Evolutionary conservation across 2,329 filamentous ascomycete species (phyloP).

Genomic region (Helicocarpus griseus): DNA sequence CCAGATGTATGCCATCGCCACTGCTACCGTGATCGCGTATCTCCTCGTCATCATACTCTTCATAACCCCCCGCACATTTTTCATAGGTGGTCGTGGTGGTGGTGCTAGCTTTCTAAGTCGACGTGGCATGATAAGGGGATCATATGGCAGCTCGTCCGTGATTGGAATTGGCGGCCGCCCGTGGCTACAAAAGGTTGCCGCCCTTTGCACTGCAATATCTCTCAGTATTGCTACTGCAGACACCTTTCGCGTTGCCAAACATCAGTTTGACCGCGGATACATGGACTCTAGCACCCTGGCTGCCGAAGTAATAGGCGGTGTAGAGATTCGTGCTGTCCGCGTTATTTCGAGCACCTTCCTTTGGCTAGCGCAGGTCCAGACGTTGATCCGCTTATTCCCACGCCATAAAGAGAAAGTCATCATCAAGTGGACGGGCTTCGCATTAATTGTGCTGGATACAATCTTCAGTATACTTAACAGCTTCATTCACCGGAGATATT

Average conservation of each 20-base stretch:
- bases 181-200: slow-evolving; percentile 74
- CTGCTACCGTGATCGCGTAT: slow-evolving; percentile 83
- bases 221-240: slow-evolving; percentile 88
- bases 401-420: slow-evolving; percentile 95
- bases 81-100: slow-evolving; percentile 61
- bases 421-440: slow-evolving; percentile 98
- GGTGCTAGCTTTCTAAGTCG: slow-evolving; percentile 66
- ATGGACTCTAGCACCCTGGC: slow-evolving; percentile 73
- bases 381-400: slow-evolving; percentile 86
- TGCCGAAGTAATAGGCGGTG: slow-evolving; percentile 67
- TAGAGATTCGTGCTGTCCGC: slow-evolving; percentile 79
- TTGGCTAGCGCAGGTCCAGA: slow-evolving; percentile 96
- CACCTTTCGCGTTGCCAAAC: slow-evolving; percentile 74
- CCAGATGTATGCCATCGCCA: slow-evolving; percentile 84
- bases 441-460: slow-evolving; percentile 80
- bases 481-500: slow-evolving; percentile 58
- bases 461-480: slow-evolving; percentile 88
- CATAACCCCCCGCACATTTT: slow-evolving; percentile 88
- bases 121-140: slow-evolving; percentile 75
- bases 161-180: slow-evolving; percentile 84
- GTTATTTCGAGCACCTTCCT: slow-evolving; percentile 93
- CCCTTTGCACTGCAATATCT: slow-evolving; percentile 61
- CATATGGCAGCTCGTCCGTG: slow-evolving; percentile 56
- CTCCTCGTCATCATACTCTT: slow-evolving; percentile 88
- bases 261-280: slow-evolving; percentile 68